Evolutionary conservation across 768 basidiomycete species (phyloP), one percentile per base, ranked within the genome.

Genomic region (Chalciporus chontae): DNA sequence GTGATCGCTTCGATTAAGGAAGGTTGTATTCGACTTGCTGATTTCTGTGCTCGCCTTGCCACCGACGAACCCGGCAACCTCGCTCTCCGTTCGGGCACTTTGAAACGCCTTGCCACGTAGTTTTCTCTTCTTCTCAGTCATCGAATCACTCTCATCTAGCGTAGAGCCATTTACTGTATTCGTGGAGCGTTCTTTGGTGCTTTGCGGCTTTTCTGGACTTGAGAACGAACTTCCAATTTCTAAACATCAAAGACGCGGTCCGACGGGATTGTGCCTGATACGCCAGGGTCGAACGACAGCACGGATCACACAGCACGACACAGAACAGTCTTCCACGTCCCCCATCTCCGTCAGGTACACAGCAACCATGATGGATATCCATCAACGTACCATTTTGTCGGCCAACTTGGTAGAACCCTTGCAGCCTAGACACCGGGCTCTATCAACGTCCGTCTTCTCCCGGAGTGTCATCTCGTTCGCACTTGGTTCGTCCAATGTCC

Each of bases 401-500:
- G 8, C 34, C 34, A 15, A n/a, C 34, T 15, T 8, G 34, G 34
- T 36, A 6, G 3, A 36, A 31, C 31, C 11, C 14, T 5, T n/a
- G 34, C 2, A 4, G 5, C 8, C 34, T 36, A 36, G 34, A n/a
- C n/a, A n/a, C 34, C n/a, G n/a, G 34, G 5, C 15, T 36, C 34
- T 15, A 3, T 36, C 34, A 7, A 36, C 5, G 15, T 36, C 34
- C 4, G 15, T 11, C 4, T 31, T 10, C 31, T 31, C 27, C 11
- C 27, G 2, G 10, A 11, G 13, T 31, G 10, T 31, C 31, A 11
- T 31, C 4, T 31, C 31, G 4, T 62, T 55, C 45, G 50, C 24
- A 3, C 42, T 48, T 42, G 53, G 21, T 26, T 50, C 23, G 45
- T 48, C 23, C n/a, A 2, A 40, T 36, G 50, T 55, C 53, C 36